These are phyloP conservation scores for Gossypium thurberi DNA, from an alignment of 345 rosid genomes.

Conservation along the genomic window DNA sequence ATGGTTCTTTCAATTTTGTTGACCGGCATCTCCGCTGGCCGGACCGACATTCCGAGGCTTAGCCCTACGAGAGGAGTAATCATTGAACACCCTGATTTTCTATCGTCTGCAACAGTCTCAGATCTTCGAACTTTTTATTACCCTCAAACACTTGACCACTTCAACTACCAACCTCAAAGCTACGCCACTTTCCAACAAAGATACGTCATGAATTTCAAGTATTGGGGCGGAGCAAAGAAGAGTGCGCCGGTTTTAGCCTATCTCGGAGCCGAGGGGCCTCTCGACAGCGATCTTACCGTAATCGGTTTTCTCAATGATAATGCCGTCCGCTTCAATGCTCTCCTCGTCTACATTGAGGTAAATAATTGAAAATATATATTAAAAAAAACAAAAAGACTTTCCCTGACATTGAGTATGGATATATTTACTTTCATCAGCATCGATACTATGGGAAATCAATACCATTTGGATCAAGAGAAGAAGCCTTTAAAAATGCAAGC, in stretches of 20 bases:
- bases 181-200: conserved; percentile 29
- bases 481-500: conserved; percentile 29
- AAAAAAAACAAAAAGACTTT: conserved; percentile 14
- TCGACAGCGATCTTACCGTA: conserved; percentile 1
- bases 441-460: conserved; percentile 42
- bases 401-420: too few relatives aligned
- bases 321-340: conserved; percentile 28
- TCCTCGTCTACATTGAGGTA: conserved; percentile 39
- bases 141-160: conserved; percentile 45
- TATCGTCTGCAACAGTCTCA: neutral
- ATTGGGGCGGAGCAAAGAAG: conserved; percentile 35
- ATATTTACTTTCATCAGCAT: conserved; percentile 21
- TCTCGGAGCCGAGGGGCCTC: conserved; percentile 29
- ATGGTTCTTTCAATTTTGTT: neutral
- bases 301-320: conserved; percentile 31
- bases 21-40: neutral
- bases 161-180: conserved; percentile 40
- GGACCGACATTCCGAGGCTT: conserved; percentile 23
- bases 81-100: neutral
- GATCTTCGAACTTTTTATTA: conserved; percentile 27
- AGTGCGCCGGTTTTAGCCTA: conserved; percentile 33
- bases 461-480: conserved; percentile 43
- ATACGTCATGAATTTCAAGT: conserved; percentile 28
- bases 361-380: neutral
- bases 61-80: conserved; percentile 21